Evolutionary conservation across 2,329 filamentous ascomycete species (phyloP).

Genomic region (Colletotrichum scovillei): DNA sequence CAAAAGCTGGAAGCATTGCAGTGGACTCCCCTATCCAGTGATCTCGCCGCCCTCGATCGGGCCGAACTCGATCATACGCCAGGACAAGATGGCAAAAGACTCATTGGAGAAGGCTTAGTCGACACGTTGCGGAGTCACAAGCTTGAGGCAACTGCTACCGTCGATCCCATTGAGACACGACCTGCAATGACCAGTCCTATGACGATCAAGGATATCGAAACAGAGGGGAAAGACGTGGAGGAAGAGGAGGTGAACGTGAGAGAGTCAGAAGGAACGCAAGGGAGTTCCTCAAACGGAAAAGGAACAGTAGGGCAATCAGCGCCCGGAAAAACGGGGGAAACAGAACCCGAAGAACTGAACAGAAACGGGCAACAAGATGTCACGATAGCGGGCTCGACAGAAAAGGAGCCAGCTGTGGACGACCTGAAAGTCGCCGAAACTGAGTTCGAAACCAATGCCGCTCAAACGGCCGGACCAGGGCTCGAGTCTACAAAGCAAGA

Average conservation of each 20-base stretch:
- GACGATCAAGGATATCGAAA: slow-evolving; percentile 10
- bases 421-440: neutral
- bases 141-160: neutral
- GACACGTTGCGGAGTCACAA: neutral
- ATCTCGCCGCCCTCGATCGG: neutral
- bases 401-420: neutral
- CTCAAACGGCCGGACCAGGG: neutral
- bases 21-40: slow-evolving; percentile 31
- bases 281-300: neutral
- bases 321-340: slow-evolving; percentile 33
- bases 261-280: neutral
- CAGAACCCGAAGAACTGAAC: slow-evolving; percentile 36
- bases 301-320: slow-evolving; percentile 25
- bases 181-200: slow-evolving; percentile 11
- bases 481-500: neutral
- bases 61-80: slow-evolving; percentile 18
- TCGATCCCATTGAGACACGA: slow-evolving; percentile 2
- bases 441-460: neutral
- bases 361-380: slow-evolving; percentile 16
- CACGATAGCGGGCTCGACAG: neutral
- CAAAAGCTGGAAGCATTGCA: slow-evolving; percentile 31
- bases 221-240: neutral
- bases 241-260: neutral
- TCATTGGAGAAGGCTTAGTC: slow-evolving; percentile 5
- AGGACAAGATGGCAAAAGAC: slow-evolving; percentile 8